Evolutionary conservation across 2,329 filamentous ascomycete species (phyloP).

Genomic region (Madurella fahalii): DNA sequence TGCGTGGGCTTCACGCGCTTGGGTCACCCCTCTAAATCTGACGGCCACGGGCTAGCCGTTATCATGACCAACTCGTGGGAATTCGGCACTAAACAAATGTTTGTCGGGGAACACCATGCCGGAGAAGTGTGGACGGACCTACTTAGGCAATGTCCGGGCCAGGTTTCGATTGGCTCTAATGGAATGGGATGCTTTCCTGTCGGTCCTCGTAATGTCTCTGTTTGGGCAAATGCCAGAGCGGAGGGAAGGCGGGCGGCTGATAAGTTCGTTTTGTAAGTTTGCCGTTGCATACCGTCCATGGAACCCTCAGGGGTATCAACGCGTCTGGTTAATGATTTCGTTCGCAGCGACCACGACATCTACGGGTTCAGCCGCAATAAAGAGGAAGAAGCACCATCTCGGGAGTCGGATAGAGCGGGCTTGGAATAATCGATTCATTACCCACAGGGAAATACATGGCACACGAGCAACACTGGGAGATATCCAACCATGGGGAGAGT

Average conservation of each 20-base stretch:
- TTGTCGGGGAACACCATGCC: conserved; percentile 53
- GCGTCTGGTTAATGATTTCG: neutral
- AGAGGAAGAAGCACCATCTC: too few relatives aligned
- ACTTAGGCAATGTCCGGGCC: conserved; percentile 48
- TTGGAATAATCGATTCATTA: too few relatives aligned
- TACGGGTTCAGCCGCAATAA: neutral
- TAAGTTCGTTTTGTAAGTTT: conserved; percentile 19
- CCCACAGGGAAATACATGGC: too few relatives aligned
- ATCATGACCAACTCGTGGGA: conserved; percentile 51
- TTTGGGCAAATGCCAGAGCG: conserved; percentile 58
- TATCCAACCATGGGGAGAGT: too few relatives aligned
- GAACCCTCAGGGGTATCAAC: neutral
- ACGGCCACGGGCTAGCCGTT: conserved; percentile 52
- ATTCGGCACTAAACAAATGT: conserved; percentile 53
- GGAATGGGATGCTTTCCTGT: conserved; percentile 58
- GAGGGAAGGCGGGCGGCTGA: conserved; percentile 41
- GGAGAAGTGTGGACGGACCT: conserved; percentile 64
- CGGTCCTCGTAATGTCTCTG: conserved; percentile 49
- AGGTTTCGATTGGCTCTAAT: conserved; percentile 54
- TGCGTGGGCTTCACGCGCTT: conserved; percentile 56
- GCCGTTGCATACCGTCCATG: neutral
- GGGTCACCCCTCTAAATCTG: conserved; percentile 46
- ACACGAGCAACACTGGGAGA: too few relatives aligned
- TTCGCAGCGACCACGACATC: neutral
- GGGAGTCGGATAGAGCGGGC: too few relatives aligned